These are phyloP conservation scores for Symbiodinium natans DNA, from an alignment of 73 alveolate species.

Conservation along the genomic window DNA sequence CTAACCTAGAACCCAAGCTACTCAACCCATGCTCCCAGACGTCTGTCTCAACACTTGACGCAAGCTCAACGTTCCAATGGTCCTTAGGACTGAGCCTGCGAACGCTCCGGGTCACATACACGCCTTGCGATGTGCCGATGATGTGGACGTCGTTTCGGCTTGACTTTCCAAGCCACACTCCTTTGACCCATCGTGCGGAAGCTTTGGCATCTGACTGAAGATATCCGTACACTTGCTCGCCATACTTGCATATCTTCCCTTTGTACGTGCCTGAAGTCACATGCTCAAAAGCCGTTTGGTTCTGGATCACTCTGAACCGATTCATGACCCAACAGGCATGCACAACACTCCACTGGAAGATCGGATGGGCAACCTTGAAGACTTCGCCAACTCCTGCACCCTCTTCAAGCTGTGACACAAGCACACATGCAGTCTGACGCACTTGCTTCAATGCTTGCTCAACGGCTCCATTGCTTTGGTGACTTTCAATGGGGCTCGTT, in stretches of 20 bases:
- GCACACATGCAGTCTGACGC: neutral
- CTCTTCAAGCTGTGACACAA: neutral
- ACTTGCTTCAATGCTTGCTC: neutral
- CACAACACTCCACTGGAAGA: neutral
- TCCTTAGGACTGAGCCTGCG: neutral
- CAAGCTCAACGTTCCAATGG: neutral
- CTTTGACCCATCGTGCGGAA: neutral
- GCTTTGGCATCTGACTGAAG: neutral
- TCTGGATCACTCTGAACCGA: neutral
- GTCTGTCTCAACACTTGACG: neutral
- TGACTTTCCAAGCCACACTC: neutral
- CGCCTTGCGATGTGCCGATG: neutral
- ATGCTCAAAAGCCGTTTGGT: neutral
- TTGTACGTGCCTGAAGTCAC: neutral
- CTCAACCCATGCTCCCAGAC: neutral
- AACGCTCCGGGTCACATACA: neutral
- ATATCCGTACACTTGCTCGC: neutral
- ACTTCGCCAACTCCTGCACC: neutral
- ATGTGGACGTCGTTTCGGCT: neutral
- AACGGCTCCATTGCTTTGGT: neutral
- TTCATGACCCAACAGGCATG: neutral
- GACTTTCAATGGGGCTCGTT: neutral
- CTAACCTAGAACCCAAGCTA: neutral
- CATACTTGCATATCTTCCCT: neutral
- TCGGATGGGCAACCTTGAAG: neutral